Base-by-base conservation (phyloP, 2,329 filamentous ascomycete species). In the Fusarium sp. region DNA sequence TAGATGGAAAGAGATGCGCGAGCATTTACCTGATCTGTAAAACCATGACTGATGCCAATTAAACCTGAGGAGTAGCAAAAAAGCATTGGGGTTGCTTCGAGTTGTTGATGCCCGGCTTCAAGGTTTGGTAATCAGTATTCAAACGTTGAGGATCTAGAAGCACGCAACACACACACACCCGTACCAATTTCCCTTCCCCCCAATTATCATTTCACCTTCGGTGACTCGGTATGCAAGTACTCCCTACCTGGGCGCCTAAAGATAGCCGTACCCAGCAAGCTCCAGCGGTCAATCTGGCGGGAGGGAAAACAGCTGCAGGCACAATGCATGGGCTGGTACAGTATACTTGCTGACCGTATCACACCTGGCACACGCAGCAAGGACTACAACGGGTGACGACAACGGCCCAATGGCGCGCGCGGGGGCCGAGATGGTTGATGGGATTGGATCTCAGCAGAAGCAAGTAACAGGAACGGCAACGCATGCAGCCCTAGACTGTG, bases 401-500 rank as follows among this genome's bases (percentile, higher is more conserved):
- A 25, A 41, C 18, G 37, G n/a, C 37, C 62, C 60, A 63, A 39
- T 63, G 23, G 48, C 62, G 39, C 10, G 16, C 27, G 37, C 35
- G 54, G 52, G 71, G 64, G 59, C 32, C 27, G 45, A 72, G 48
- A 74, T 56, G 63, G 67, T 67, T 67, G 63, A 73, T 68, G 62
- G 48, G 58, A 71, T 68, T 68, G 67, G 71, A 74, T 74, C 72
- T 72, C 61, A 66, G 45, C 68, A 74, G 64, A 74, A 74, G 72
- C 72, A 74, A 74, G 66, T 27, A 66, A 41, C 43, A 62, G 43
- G 41, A 75, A 69, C 72, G 72, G 68, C 52, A 72, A 37, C 61
- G 34, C 66, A 69, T 68, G 62, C 57, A 61, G 61, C 57, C 57
- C 57, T 60, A 45, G 57, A 45, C 23, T 48, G 64, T 70, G 68